Percentiles rank a stretch among this genome's conserved stretches.
These are phyloP conservation scores for Trichoderma simmonsii DNA, from an alignment of 2,329 filamentous ascomycete species.

Conservation along the genomic window DNA sequence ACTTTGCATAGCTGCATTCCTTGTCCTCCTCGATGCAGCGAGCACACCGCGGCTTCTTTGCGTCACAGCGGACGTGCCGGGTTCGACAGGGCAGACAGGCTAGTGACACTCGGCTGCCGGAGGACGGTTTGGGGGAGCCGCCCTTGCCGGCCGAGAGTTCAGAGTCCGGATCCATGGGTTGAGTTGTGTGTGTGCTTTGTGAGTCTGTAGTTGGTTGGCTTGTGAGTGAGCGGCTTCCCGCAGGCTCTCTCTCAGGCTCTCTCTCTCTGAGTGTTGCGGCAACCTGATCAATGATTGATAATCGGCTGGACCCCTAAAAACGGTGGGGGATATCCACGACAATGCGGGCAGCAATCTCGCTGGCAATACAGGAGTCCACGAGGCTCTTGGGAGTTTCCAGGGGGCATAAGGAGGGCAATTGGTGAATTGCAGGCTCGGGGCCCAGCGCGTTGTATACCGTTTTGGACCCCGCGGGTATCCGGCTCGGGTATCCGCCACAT, in stretches of 20 bases:
- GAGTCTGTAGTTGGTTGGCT: not conserved
- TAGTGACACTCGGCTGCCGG: constrained; percentile 29
- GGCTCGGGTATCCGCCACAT: constrained; percentile 16
- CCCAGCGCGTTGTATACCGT: not conserved
- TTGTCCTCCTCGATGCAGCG: constrained; percentile 43
- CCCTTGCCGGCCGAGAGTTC: not conserved
- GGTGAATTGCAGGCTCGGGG: not conserved
- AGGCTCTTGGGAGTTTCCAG: not conserved
- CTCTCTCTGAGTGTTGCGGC: not conserved
- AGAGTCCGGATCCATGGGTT: not conserved
- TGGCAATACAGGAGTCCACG: not conserved
- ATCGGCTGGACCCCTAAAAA: not conserved
- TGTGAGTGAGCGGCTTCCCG: not conserved
- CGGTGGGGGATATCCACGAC: constrained; percentile 5
- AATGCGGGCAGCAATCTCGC: not conserved
- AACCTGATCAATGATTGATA: not conserved
- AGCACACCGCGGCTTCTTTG: constrained; percentile 43
- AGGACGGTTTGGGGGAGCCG: not conserved
- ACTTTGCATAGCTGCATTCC: constrained; percentile 50
- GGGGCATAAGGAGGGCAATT: not conserved
- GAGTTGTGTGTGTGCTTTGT: not conserved
- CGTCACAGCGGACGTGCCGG: constrained; percentile 53
- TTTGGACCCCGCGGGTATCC: constrained; percentile 15
- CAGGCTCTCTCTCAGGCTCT: not conserved
- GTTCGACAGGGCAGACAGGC: constrained; percentile 52